phyloP scores from a whole-genome alignment of 331 rosid genomes.

The Malus hybrid region DNA sequence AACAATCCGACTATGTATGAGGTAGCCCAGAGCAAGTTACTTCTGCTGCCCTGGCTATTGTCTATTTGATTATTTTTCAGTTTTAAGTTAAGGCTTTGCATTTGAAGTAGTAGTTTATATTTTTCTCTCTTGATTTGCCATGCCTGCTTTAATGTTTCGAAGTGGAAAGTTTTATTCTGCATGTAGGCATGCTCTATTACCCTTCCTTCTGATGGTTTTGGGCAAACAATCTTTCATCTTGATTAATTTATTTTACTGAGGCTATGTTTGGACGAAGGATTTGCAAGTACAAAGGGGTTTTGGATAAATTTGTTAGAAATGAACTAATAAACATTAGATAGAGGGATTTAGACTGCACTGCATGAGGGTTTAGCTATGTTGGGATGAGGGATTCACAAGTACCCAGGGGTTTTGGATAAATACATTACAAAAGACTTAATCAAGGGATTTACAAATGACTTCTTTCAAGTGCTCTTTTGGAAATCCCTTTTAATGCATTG shows the following conservation, averaged over 20 bases:
- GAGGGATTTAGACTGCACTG: not conserved
- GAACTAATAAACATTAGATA: not conserved
- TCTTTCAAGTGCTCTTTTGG: not conserved
- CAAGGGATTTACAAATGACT: not conserved
- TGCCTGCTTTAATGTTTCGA: not conserved
- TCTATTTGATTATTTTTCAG: not conserved
- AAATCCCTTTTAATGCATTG: not conserved
- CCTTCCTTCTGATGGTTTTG: not conserved
- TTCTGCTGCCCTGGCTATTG: not conserved
- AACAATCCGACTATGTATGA: not conserved
- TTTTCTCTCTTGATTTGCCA: not conserved
- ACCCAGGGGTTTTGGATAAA: not conserved
- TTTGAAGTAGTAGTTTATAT: not conserved
- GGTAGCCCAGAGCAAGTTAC: not conserved
- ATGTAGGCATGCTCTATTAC: not conserved
- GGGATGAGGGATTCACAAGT: not conserved
- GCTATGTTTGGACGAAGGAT: not conserved
- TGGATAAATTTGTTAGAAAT: not conserved
- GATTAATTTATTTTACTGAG: not conserved
- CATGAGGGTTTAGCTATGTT: not conserved
- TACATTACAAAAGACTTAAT: not conserved
- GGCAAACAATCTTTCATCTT: not conserved
- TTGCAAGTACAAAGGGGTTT: not conserved
- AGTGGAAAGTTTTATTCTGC: not conserved
- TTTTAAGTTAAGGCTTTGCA: not conserved